These are phyloP conservation scores for Arthromyces matolae DNA, from an alignment of 768 basidiomycete genomes.

Conservation along the genomic window DNA sequence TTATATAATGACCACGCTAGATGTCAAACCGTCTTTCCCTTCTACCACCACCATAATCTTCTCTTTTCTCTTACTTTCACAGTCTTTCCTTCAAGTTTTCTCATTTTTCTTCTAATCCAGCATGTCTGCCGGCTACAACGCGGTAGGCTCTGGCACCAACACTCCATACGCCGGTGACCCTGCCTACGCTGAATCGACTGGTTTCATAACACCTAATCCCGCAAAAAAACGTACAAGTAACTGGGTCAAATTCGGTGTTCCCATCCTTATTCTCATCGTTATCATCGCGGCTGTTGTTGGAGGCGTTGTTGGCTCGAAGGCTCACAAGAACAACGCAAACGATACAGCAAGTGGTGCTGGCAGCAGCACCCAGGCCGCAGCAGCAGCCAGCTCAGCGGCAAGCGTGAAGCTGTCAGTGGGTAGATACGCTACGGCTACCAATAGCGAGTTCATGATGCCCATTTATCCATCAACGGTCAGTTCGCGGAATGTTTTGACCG, in stretches of 20 bases:
- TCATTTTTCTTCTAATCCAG: slow-evolving; percentile 12
- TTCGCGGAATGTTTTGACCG: no score
- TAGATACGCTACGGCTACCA: slow-evolving; percentile 77
- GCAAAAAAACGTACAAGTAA: slow-evolving; percentile 55
- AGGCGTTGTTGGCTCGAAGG: slow-evolving; percentile 71
- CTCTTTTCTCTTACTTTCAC: slow-evolving; percentile 17
- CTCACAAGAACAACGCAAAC: no score
- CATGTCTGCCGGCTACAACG: slow-evolving; percentile 35
- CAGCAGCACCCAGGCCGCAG: slow-evolving; percentile 36
- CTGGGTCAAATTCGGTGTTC: slow-evolving; percentile 77
- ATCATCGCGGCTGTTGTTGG: slow-evolving; percentile 70
- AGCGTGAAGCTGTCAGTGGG: slow-evolving; percentile 61
- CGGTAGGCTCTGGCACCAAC: slow-evolving; percentile 17
- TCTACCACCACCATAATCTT: slow-evolving; percentile 12
- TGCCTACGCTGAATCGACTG: slow-evolving; percentile 66
- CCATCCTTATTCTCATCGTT: slow-evolving; percentile 58
- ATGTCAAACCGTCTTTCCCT: no score
- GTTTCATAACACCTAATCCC: slow-evolving; percentile 55
- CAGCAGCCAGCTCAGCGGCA: slow-evolving; percentile 53
- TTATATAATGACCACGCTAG: no score
- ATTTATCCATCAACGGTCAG: slow-evolving; percentile 86
- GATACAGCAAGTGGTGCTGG: no score
- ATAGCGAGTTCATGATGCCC: slow-evolving; percentile 76
- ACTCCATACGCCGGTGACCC: slow-evolving; percentile 57
- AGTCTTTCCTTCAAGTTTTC: slow-evolving; percentile 25